phyloP scores from a whole-genome alignment of 2,329 filamentous ascomycete genomes.

The Arthrinium phaeospermum region DNA sequence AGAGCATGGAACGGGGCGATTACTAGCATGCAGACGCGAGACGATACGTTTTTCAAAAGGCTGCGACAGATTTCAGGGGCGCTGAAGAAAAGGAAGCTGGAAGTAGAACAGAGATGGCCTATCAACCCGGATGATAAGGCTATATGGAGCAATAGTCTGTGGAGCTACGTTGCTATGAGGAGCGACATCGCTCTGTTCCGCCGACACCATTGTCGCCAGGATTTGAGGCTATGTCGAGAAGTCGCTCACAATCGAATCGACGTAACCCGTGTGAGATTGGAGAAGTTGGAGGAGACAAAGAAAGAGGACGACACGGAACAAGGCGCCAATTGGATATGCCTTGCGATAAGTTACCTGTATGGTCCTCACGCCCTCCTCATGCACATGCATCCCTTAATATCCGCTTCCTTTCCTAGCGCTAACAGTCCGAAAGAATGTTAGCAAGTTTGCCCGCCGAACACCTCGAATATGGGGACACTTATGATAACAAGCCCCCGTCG shows the following conservation, averaged over 20 bases:
- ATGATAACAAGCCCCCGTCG: background rate
- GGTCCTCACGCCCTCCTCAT: background rate
- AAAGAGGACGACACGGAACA: too few relatives aligned
- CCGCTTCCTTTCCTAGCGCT: background rate
- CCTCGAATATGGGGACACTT: background rate
- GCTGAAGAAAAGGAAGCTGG: background rate
- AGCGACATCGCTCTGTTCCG: background rate
- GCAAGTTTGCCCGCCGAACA: background rate
- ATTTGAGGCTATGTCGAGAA: background rate
- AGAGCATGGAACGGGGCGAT: background rate
- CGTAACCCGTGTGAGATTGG: background rate
- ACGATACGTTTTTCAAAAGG: background rate
- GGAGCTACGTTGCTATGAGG: background rate
- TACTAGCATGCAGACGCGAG: too few relatives aligned
- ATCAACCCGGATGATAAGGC: background rate
- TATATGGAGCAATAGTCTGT: background rate
- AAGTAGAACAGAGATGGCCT: background rate
- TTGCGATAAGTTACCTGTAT: background rate
- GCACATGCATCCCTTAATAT: too few relatives aligned
- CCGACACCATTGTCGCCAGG: background rate
- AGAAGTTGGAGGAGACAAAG: too few relatives aligned
- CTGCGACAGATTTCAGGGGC: background rate
- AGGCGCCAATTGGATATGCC: background rate
- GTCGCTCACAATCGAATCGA: background rate
- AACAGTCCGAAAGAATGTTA: background rate